Percentiles rank a stretch among this genome's conserved stretches.
Conservation (phyloP, 2,329 filamentous ascomycete species). For the Amylocarpus encephaloides region DNA sequence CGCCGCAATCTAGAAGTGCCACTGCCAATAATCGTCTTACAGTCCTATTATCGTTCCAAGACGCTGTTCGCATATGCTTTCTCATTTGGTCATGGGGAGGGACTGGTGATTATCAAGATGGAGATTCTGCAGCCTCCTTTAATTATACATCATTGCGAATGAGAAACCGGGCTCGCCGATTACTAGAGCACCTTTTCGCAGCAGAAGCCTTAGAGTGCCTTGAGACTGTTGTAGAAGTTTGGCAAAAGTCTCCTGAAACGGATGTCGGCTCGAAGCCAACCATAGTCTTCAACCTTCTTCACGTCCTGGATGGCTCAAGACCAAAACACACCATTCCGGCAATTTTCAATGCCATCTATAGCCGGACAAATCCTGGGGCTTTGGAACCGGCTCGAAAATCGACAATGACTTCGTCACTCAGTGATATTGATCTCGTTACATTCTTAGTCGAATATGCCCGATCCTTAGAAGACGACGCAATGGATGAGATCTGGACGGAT, state of each 20-base stretch:
- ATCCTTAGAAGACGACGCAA: conserved; percentile 90
- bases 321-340: conserved; percentile 90
- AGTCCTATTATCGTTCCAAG: conserved; percentile 92
- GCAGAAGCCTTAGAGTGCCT: conserved; percentile 90
- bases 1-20: conserved; percentile 67
- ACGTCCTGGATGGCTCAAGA: conserved; percentile 83
- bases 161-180: conserved; percentile 78
- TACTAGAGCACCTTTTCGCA: conserved; percentile 87
- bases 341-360: conserved; percentile 94
- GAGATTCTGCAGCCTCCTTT: conserved; percentile 71
- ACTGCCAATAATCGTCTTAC: conserved; percentile 93
- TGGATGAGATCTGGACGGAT: conserved; percentile 97
- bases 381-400: conserved; percentile 77
- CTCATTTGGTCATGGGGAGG: conserved; percentile 91
- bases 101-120: conserved; percentile 54
- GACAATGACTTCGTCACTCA: conserved; percentile 77
- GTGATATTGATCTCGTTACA: conserved; percentile 75
- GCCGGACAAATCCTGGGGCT: conserved; percentile 76
- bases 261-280: conserved; percentile 45
- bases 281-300: conserved; percentile 77
- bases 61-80: conserved; percentile 87
- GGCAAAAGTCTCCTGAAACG: conserved; percentile 52
- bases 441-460: conserved; percentile 88
- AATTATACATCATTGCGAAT: conserved; percentile 85
- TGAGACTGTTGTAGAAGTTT: conserved; percentile 82